These are phyloP conservation scores for Zasmidium angulare DNA, from an alignment of 2,329 filamentous ascomycete species.

Conservation along the genomic window DNA sequence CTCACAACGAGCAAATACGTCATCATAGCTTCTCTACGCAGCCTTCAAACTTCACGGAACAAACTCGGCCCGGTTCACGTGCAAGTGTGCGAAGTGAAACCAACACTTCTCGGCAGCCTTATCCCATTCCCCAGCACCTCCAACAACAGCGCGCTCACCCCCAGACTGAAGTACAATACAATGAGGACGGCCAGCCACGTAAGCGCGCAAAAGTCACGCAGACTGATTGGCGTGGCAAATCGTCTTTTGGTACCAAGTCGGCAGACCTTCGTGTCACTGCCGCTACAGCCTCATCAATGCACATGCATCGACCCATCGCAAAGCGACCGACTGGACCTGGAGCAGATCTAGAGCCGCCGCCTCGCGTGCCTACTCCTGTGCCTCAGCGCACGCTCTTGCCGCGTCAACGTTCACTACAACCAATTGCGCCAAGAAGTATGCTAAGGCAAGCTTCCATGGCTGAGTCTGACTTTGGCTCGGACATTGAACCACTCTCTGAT, in stretches of 20 bases:
- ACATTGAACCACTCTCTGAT: slow-evolving; percentile 40
- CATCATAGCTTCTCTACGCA: slow-evolving; percentile 35
- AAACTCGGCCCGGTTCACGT: slow-evolving; percentile 35
- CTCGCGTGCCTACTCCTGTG: slow-evolving; percentile 74
- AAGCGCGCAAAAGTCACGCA: slow-evolving; percentile 80
- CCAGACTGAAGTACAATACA: slow-evolving; percentile 30
- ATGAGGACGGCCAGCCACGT: slow-evolving; percentile 59
- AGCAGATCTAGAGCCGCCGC: slow-evolving; percentile 67
- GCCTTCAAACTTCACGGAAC: slow-evolving; percentile 28
- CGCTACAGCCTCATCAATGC: slow-evolving; percentile 83
- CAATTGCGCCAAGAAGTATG: slow-evolving; percentile 28
- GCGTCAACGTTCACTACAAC: slow-evolving; percentile 28
- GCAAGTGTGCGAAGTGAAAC: slow-evolving; percentile 36
- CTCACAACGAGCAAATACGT: slow-evolving; percentile 31
- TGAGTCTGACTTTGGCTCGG: slow-evolving; percentile 33
- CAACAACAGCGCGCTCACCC: slow-evolving; percentile 20
- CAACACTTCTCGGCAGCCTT: slow-evolving; percentile 21
- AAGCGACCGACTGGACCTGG: slow-evolving; percentile 48
- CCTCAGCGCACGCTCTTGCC: slow-evolving; percentile 50
- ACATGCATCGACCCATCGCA: slow-evolving; percentile 74
- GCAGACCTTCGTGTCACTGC: slow-evolving; percentile 84
- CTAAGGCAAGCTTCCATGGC: slow-evolving; percentile 32
- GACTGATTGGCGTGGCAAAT: slow-evolving; percentile 69
- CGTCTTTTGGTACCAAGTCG: slow-evolving; percentile 63
- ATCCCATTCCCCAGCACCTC: neutral